Evolutionary conservation across 352 stramenopile species (phyloP), one percentile per base, ranked within the genome.

Genomic region (Phytophthora crassamura): DNA sequence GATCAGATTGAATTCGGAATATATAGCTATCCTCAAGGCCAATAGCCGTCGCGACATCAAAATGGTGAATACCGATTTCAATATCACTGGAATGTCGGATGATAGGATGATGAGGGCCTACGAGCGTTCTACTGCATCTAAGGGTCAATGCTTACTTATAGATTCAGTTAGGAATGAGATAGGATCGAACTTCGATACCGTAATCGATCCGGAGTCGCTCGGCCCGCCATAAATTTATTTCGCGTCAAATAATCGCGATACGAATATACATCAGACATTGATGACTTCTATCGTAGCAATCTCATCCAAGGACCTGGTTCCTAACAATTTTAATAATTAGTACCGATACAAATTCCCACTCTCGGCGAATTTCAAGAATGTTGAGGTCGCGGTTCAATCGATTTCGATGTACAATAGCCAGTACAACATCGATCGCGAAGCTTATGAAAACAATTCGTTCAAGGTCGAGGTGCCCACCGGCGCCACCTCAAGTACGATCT

Each of bases 131-230:
- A n/a, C n/a, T n/a, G n/a, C n/a, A n/a, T n/a, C n/a, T n/a, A n/a
- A n/a, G n/a, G n/a, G n/a, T n/a, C n/a, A n/a, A n/a, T n/a, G n/a
- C n/a, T n/a, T n/a, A n/a, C n/a, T n/a, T n/a, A n/a, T n/a, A n/a
- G n/a, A n/a, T n/a, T n/a, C n/a, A n/a, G 25, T 12, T 52, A 1
- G 11, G 45, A 22, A 0, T 39, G 4, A 52, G 40, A 4, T 1
- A 52, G 39, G 16, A 28, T 12, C 35, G 45, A 52, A n/a, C n/a
- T 52, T 3, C n/a, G 45, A 52, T 52, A 52, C n/a, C 39, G 39
- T 7, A 28, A 52, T 39, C 18, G 22, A 8, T 2, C 7, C n/a
- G n/a, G n/a, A n/a, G n/a, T n/a, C n/a, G n/a, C n/a, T n/a, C n/a
- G n/a, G n/a, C n/a, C n/a, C n/a, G n/a, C n/a, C n/a, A n/a, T n/a